Evolutionary conservation across 441 rosid species (phyloP), one percentile per base, ranked within the genome.

Genomic region (Jatropha multifida): DNA sequence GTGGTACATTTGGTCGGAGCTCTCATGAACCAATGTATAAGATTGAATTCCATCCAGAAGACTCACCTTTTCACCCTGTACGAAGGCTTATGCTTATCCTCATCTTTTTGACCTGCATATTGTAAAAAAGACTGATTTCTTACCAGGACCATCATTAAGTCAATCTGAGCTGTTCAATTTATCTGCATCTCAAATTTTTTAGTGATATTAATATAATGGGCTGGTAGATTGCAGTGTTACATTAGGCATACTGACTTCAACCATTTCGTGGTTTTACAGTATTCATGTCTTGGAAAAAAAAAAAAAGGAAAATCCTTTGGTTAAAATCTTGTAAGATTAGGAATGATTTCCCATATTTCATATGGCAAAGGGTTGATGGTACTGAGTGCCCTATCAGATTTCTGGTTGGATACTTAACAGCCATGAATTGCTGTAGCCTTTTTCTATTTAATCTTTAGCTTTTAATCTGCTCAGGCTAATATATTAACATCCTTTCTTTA

Each of bases 21-120:
- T 86, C 90, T 77, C 92, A 88, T 72, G 96, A 94, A 76, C 94
- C 97, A 37, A 90, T 91, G 77, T 94, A 92, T 84, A 88, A 79
- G 77, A 88, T 94, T 23, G 89, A 90, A 71, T 93, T 89, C 78
- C 93, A 88, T 68, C 79, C 90, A 1, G 90, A 90, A 78, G 88
- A 89, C 73, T 78, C 88, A 2, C 94, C 93, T 54, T 93, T 86
- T 81, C 96, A 88, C 71, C 94, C 94, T 46, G 97, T 94, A 85
- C 89, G 86, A 82, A 62, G 44, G 65, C 72, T 59, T 68, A 26
- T 20, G 48, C 3, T 70, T 64, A 17, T 54, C 23, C 14, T 26
- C 17, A 20, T 42, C 23, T 15, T 11, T 74, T 74, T 65, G 4
- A 52, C 20, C n/a, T 49, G 0, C 38, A 20, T 66, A 7, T 15